A percentile compares a stretch with the other conserved stretches of the same genome.
Conservation (phyloP, 2,329 filamentous ascomycete genomes). For the Fusarium albosuccineum region DNA sequence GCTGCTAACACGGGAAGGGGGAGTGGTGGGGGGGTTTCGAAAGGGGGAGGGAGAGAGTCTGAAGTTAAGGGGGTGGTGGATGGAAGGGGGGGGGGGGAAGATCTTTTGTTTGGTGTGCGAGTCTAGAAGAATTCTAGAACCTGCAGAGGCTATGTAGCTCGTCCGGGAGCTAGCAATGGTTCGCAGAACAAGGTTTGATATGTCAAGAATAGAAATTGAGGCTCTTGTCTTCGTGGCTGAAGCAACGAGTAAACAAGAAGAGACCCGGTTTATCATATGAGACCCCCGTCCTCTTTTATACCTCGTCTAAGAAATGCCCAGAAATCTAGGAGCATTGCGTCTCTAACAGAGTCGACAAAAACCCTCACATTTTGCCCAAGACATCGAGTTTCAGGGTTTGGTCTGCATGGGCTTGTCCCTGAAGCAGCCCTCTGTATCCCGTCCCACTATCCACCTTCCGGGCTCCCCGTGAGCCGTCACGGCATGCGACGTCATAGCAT, state of each 20-base stretch:
- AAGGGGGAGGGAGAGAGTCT: too few relatives aligned
- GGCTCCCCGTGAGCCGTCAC: slow-evolving; percentile 1
- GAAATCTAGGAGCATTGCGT: slow-evolving; percentile 2
- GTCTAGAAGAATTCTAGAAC: slow-evolving; percentile 6
- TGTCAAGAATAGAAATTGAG: neutral
- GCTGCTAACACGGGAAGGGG: too few relatives aligned
- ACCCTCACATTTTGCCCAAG: slow-evolving; percentile 3
- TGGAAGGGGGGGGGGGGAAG: too few relatives aligned
- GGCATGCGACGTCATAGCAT: slow-evolving; percentile 6
- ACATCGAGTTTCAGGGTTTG: slow-evolving; percentile 6
- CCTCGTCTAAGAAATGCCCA: neutral
- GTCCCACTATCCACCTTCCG: slow-evolving; percentile 8
- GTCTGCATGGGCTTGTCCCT: neutral
- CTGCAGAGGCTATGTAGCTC: neutral
- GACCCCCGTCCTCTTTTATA: neutral
- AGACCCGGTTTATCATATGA: neutral
- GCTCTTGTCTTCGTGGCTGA: neutral
- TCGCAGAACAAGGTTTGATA: neutral
- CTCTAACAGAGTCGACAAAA: neutral
- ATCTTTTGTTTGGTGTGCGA: neutral
- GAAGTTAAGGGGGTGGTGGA: too few relatives aligned
- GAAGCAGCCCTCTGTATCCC: neutral
- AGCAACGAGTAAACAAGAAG: neutral
- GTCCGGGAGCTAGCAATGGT: neutral
- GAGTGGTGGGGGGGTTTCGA: too few relatives aligned